These are phyloP conservation scores for Populus pruinosa DNA, from an alignment of 345 rosid genomes.

Conservation along the genomic window DNA sequence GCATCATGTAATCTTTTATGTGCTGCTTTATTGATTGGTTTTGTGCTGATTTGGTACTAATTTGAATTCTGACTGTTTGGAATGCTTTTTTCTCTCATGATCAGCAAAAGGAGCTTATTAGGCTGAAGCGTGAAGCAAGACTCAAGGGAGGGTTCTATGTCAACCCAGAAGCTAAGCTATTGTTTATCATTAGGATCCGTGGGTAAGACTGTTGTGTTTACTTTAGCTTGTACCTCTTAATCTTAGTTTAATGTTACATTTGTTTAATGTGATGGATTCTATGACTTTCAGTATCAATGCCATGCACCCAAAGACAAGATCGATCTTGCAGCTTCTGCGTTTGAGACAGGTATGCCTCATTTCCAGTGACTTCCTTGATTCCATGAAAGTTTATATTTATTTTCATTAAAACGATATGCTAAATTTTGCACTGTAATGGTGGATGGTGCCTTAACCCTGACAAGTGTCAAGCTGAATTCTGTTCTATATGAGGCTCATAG, in stretches of 20 bases:
- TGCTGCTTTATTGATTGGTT: background rate
- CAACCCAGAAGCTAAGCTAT: constrained; percentile 78
- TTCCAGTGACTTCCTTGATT: background rate
- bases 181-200: constrained; percentile 72
- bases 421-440: background rate
- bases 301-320: constrained; percentile 75
- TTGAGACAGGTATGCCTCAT: constrained; percentile 64
- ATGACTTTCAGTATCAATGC: constrained; percentile 65
- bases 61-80: background rate
- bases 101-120: constrained; percentile 61
- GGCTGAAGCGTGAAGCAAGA: constrained; percentile 77
- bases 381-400: background rate
- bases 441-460: background rate
- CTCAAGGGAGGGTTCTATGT: constrained; percentile 89
- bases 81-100: background rate
- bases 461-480: too few relatives aligned
- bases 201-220: constrained; percentile 4
- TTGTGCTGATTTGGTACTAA: background rate
- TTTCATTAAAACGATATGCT: background rate
- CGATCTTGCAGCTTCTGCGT: constrained; percentile 84
- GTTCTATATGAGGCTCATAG: background rate
- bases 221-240: background rate
- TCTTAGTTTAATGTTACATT: background rate
- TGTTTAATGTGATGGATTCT: background rate
- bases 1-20: background rate